phyloP scores from a whole-genome alignment of 2,329 filamentous ascomycete species.

The Blastomyces silverae region DNA sequence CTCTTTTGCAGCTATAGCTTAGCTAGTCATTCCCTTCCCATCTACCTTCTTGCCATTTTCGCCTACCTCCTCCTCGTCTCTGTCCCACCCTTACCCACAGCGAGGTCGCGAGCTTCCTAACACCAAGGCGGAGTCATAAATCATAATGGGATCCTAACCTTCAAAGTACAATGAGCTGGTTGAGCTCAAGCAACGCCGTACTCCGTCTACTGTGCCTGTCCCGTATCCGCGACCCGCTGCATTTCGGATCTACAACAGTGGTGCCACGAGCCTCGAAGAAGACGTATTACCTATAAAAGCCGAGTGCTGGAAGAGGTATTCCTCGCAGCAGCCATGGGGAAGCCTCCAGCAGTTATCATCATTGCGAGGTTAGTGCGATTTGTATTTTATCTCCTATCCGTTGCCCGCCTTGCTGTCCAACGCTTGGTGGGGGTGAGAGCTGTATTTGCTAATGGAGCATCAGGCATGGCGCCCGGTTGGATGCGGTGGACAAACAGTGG shows the following conservation, averaged over 20 bases:
- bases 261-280: neutral
- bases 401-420: conserved; percentile 1
- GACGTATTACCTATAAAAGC: neutral
- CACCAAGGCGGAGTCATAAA: neutral
- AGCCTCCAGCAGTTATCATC: conserved; percentile 38
- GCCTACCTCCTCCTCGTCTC: neutral
- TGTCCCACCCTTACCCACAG: neutral
- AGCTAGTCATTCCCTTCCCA: neutral
- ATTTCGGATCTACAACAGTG: neutral
- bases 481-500: conserved; percentile 93
- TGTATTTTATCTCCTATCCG: neutral
- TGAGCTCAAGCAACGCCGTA: conserved; percentile 3
- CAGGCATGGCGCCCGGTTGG: conserved; percentile 86
- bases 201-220: neutral
- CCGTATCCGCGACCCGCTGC: no score
- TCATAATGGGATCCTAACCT: conserved; percentile 2
- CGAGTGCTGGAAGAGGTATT: neutral
- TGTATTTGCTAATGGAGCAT: conserved; percentile 6
- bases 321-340: conserved; percentile 28
- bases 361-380: conserved; percentile 37
- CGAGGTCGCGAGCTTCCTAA: neutral
- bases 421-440: neutral
- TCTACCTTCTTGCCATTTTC: neutral
- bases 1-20: neutral
- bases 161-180: conserved; percentile 10